Conservation (phyloP, 2,329 filamentous ascomycete genomes). For the Neonectria neomacrospora region DNA sequence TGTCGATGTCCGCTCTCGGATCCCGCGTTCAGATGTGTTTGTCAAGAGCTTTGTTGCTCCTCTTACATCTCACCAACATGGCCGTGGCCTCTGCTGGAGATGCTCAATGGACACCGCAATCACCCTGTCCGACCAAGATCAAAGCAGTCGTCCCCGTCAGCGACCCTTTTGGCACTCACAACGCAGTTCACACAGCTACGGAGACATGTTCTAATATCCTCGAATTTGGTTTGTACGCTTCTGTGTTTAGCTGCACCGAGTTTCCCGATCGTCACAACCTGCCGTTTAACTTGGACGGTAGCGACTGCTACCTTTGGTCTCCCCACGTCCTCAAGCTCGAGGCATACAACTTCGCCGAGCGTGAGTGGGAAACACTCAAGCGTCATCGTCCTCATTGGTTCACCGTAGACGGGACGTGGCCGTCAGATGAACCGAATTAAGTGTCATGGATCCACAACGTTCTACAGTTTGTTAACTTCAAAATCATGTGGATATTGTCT, state of each 20-base stretch:
- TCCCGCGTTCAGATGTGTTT: neutral
- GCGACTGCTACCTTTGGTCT: neutral
- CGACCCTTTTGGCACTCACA: neutral
- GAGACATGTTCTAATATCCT: neutral
- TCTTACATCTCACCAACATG: neutral
- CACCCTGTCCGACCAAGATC: neutral
- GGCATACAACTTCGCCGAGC: neutral
- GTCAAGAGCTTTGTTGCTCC: neutral
- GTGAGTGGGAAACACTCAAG: neutral
- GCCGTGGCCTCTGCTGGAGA: neutral
- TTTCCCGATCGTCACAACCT: neutral
- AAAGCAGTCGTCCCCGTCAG: neutral
- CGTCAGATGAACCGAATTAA: neutral
- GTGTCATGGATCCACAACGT: neutral
- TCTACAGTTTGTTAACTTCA: neutral
- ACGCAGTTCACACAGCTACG: neutral
- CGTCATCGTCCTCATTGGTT: neutral
- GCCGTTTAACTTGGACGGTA: neutral
- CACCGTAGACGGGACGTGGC: neutral
- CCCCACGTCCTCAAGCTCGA: neutral
- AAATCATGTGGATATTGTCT: neutral
- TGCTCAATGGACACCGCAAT: neutral
- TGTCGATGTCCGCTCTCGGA: neutral
- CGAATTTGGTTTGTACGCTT: too few relatives aligned
- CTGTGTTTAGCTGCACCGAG: neutral